Evolutionary conservation across 192 early-diverging fungal species (phyloP).

Genomic region (Rhizophagus sp.): DNA sequence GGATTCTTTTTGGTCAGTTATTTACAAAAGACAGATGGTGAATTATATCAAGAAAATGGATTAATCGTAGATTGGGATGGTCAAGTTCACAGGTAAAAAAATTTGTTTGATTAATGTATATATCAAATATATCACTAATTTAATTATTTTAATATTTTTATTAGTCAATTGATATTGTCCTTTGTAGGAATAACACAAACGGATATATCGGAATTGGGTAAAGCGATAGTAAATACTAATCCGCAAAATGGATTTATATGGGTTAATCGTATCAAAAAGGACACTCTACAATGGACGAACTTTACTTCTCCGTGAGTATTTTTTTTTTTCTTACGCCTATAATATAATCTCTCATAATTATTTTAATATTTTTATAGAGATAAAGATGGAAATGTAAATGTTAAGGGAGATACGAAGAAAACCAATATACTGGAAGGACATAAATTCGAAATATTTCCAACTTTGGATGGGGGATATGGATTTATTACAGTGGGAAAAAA

Average conservation of each 20-base stretch:
- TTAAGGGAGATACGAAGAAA: not conserved
- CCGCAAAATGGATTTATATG: not conserved
- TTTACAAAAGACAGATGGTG: not conserved
- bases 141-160: not conserved
- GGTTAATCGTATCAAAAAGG: not conserved
- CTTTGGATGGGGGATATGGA: slow-evolving; percentile 4
- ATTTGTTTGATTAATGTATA: not conserved
- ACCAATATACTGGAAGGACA: not conserved
- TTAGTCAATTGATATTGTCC: not conserved
- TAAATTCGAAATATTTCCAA: not conserved
- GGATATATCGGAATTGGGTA: not conserved
- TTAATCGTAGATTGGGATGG: not conserved
- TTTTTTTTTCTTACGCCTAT: not conserved
- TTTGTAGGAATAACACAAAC: not conserved
- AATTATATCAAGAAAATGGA: not conserved
- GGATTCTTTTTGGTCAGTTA: not conserved
- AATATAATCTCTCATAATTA: not conserved
- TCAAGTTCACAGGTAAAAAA: not conserved
- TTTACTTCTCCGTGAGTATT: not conserved
- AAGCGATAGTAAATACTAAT: not conserved
- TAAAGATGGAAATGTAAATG: not conserved
- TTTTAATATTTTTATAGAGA: not conserved
- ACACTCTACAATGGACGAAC: not conserved
- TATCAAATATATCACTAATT: not conserved
- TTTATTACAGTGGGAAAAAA: not conserved